These are phyloP conservation scores for Colletotrichum abscissum DNA, from an alignment of 2,329 filamentous ascomycete species.

Conservation along the genomic window DNA sequence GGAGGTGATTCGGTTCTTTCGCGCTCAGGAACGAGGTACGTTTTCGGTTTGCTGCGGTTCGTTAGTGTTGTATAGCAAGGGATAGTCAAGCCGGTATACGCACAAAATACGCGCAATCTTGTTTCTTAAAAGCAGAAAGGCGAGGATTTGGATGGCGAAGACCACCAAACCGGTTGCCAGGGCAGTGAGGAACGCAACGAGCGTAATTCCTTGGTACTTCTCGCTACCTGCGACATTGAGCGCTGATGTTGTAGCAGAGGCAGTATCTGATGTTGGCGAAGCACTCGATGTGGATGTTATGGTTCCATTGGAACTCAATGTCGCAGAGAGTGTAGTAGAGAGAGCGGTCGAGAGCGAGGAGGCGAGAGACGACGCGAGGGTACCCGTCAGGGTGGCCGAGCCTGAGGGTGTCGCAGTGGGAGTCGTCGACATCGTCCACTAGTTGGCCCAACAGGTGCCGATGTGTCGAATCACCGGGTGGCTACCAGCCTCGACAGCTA, in stretches of 20 bases:
- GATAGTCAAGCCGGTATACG: conserved; percentile 45
- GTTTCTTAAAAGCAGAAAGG: conserved; percentile 83
- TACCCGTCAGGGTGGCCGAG: conserved; percentile 32
- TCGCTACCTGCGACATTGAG: background rate
- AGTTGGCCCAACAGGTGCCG: background rate
- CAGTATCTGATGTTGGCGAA: background rate
- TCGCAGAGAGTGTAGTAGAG: conserved; percentile 14
- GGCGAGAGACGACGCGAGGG: conserved; percentile 40
- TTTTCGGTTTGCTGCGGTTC: conserved; percentile 76
- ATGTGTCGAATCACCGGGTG: background rate
- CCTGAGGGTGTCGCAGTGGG: conserved; percentile 27
- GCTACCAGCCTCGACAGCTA: background rate
- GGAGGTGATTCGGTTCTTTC: conserved; percentile 85
- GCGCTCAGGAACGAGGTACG: conserved; percentile 86
- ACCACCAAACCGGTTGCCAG: conserved; percentile 70
- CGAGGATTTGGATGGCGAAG: conserved; percentile 71
- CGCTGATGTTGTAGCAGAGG: background rate
- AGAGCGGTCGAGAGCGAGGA: conserved; percentile 19
- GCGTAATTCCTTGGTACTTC: conserved; percentile 53
- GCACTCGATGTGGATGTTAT: background rate
- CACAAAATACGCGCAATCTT: conserved; percentile 87
- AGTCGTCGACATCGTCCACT: conserved; percentile 25
- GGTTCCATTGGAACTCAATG: conserved; percentile 21
- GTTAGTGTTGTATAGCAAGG: conserved; percentile 29
- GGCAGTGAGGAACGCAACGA: conserved; percentile 73